phyloP scores from a whole-genome alignment of 495 filamentous ascomycete genomes.

The Venustampulla echinocandica region DNA sequence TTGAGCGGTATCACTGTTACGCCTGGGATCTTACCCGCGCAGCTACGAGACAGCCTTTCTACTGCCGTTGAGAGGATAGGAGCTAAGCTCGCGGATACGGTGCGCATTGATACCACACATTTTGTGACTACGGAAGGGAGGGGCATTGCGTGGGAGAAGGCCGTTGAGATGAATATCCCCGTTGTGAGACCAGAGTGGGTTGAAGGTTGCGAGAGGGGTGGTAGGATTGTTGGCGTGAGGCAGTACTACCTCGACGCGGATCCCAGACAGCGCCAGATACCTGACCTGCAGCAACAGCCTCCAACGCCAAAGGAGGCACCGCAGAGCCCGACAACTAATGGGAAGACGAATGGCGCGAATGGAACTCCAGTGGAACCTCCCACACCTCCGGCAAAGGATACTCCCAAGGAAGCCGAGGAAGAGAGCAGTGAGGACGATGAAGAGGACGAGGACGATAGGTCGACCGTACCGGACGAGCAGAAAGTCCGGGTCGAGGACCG shows the following conservation, averaged over 20 bases:
- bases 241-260: slow-evolving; percentile 94
- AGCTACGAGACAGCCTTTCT: slow-evolving; percentile 62
- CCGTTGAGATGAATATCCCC: slow-evolving; percentile 95
- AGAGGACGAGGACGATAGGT: slow-evolving; percentile 30
- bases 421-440: slow-evolving; percentile 24
- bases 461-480: slow-evolving; percentile 39
- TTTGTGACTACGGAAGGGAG: slow-evolving; percentile 97
- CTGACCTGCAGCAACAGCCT: slow-evolving; percentile 23
- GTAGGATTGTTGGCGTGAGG: slow-evolving; percentile 86
- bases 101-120: slow-evolving; percentile 96
- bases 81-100: slow-evolving; percentile 80
- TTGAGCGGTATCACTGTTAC: slow-evolving; percentile 93
- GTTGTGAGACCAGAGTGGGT: slow-evolving; percentile 98
- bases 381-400: slow-evolving; percentile 25
- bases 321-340: slow-evolving; percentile 20
- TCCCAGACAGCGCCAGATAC: slow-evolving; percentile 33
- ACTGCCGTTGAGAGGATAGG: slow-evolving; percentile 80
- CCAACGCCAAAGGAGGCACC: slow-evolving; percentile 11
- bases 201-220: slow-evolving; percentile 85
- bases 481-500: slow-evolving; percentile 47
- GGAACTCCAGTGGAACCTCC: slow-evolving; percentile 14
- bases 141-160: slow-evolving; percentile 86
- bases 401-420: slow-evolving; percentile 23
- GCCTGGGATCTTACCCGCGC: slow-evolving; percentile 71
- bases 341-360: slow-evolving; percentile 20